Base-by-base conservation (phyloP, 176 grass and related monocot species). In the Oryza australiensis region DNA sequence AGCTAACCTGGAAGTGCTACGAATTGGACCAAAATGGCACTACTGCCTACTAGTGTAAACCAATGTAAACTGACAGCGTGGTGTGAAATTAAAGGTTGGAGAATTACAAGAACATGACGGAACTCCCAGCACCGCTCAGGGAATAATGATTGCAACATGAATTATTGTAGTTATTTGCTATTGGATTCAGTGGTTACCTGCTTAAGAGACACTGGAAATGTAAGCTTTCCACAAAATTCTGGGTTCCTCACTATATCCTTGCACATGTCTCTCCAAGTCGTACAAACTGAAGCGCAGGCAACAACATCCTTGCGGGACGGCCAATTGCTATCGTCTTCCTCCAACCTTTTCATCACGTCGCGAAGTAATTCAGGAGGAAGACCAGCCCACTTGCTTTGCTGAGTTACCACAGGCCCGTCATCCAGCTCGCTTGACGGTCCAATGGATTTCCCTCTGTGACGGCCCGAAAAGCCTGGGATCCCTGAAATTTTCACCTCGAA, bases 271-370 rank as follows among this genome's bases (percentile, higher is more conserved):
- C 91, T 89, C 94, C 94, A 97, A 22, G 92, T 88, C 57, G 55
- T 90, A 32, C 92, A 97, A 68, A 94, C 89, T 38, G 89, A 91
- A 12, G 94, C 92, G 46, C 92, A 94, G 4, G 76, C 87, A 72
- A 97, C 94, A 55, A 97, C 94, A 77, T 97, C 80, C 76, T 90
- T 97, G n/a, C 94, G 87, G 63, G 86, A 89, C 2, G 94, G 94
- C 94, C 94, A 97, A 23, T 78, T 87, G 68, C 79, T 89, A 33
- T 94, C 94, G 11, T 91, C 91, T 33, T 92, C 87, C 74, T 95
- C 93, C 75, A 95, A 41, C 68, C 90, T 87, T 78, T 80, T 87
- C 42, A 92, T 87, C 79, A 95, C 85, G 48, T 95, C 93, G 18
- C 75, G 73, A 66, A 95, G 93, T 41, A 95, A 89, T 71, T 95